Percentiles rank a stretch among this genome's conserved stretches.
Conservation (phyloP, 345 rosid genomes). For the Anacardium occidentale region DNA sequence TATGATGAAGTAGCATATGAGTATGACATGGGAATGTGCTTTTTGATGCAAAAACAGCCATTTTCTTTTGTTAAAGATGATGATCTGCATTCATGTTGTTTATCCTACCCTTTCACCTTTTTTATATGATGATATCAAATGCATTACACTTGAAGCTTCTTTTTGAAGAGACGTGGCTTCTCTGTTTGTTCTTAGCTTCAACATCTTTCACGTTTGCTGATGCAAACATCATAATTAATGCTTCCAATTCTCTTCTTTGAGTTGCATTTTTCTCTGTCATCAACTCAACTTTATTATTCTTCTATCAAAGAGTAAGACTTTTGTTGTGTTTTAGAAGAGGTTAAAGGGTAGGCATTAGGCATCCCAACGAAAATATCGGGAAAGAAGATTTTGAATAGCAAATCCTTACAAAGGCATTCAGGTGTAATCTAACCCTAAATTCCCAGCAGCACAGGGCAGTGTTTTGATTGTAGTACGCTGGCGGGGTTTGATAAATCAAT, state of each 20-base stretch:
- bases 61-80: slow-evolving; percentile 18
- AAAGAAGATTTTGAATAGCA: neutral
- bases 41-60: slow-evolving; percentile 28
- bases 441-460: neutral
- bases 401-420: neutral
- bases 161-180: slow-evolving; percentile 2
- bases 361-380: neutral
- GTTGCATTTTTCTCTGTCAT: neutral
- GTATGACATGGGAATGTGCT: slow-evolving; percentile 6
- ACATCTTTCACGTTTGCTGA: slow-evolving; percentile 18
- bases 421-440: neutral
- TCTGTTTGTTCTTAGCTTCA: slow-evolving; percentile 1
- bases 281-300: neutral
- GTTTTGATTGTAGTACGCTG: neutral
- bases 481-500: slow-evolving; percentile 2
- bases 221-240: neutral
- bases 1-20: neutral
- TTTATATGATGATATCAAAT: neutral
- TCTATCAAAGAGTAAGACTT: too few species aligned
- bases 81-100: neutral
- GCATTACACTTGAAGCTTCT: neutral
- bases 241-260: neutral
- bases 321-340: too few species aligned
- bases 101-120: neutral
- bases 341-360: neutral